Evolutionary conservation across 768 basidiomycete species (phyloP).

Genomic region (Hygrophoropsis aurantiaca): DNA sequence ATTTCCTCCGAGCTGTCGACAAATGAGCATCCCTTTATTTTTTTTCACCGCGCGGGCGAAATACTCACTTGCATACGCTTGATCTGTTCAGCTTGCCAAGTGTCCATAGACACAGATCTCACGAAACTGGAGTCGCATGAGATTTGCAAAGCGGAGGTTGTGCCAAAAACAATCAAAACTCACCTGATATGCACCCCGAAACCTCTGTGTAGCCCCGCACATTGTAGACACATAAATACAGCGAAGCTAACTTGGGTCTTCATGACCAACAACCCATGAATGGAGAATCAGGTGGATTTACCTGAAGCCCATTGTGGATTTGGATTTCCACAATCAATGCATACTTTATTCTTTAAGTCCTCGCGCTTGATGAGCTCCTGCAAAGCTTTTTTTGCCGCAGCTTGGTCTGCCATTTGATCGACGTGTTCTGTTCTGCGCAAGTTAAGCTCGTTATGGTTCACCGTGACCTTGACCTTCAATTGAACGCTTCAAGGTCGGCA

Average conservation of each 20-base stretch:
- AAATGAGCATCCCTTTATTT: not conserved
- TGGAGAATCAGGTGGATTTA: slow-evolving; percentile 21
- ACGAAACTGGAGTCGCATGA: slow-evolving; percentile 64
- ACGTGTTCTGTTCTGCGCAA: slow-evolving; percentile 6
- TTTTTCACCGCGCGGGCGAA: slow-evolving; percentile 2
- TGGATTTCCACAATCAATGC: slow-evolving; percentile 84
- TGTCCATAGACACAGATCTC: slow-evolving; percentile 93
- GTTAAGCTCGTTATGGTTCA: not conserved
- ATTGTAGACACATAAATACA: slow-evolving; percentile 89
- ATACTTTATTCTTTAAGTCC: slow-evolving; percentile 72
- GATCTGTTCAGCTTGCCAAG: slow-evolving; percentile 89
- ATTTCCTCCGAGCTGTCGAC: slow-evolving; percentile 80
- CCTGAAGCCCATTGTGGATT: slow-evolving; percentile 96
- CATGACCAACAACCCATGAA: not conserved
- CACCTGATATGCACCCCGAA: slow-evolving; percentile 93
- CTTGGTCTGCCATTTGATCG: slow-evolving; percentile 58
- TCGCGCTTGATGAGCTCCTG: slow-evolving; percentile 73
- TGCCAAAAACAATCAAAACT: slow-evolving; percentile 10
- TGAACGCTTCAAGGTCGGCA: too few relatives aligned
- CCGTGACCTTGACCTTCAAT: not conserved
- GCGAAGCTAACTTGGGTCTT: slow-evolving; percentile 59
- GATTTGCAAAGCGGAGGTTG: not conserved
- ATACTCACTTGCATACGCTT: slow-evolving; percentile 80
- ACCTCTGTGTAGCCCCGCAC: slow-evolving; percentile 79
- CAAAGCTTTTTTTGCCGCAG: slow-evolving; percentile 66